Evolutionary conservation across 2,329 filamentous ascomycete genomes (phyloP).

Genomic region (Beauveria medogensis): DNA sequence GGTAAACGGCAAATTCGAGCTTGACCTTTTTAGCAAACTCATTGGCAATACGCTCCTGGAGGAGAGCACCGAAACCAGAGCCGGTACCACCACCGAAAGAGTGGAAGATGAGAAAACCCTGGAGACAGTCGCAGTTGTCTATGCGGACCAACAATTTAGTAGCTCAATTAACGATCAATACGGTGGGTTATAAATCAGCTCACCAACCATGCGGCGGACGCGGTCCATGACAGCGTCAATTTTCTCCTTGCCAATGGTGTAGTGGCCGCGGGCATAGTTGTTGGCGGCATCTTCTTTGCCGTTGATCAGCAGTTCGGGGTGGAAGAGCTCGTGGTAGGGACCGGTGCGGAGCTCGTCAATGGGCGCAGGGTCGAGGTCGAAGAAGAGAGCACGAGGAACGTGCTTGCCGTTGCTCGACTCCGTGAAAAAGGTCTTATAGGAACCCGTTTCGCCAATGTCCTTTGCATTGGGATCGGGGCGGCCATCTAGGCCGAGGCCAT

Average conservation of each 20-base stretch:
- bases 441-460: constrained; percentile 53
- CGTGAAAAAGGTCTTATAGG: constrained; percentile 66
- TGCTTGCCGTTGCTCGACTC: constrained; percentile 66
- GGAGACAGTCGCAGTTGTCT: constrained; percentile 67
- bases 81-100: constrained; percentile 67
- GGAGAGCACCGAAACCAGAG: constrained; percentile 63
- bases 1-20: constrained; percentile 67
- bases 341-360: constrained; percentile 68
- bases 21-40: constrained; percentile 73
- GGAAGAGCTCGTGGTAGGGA: constrained; percentile 59
- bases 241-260: constrained; percentile 71
- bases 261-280: constrained; percentile 70
- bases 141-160: constrained; percentile 8
- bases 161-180: background rate
- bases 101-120: constrained; percentile 69
- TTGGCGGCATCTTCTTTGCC: constrained; percentile 72
- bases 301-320: constrained; percentile 63
- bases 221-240: constrained; percentile 62
- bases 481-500: constrained; percentile 59
- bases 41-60: constrained; percentile 64
- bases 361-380: constrained; percentile 64
- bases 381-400: constrained; percentile 63
- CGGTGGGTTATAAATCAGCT: constrained; percentile 19
- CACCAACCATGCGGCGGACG: constrained; percentile 61
- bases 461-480: constrained; percentile 53